A percentile compares a stretch with the other conserved stretches of the same genome.
Conservation (phyloP, 345 rosid genomes). For the Gossypium anomalum region DNA sequence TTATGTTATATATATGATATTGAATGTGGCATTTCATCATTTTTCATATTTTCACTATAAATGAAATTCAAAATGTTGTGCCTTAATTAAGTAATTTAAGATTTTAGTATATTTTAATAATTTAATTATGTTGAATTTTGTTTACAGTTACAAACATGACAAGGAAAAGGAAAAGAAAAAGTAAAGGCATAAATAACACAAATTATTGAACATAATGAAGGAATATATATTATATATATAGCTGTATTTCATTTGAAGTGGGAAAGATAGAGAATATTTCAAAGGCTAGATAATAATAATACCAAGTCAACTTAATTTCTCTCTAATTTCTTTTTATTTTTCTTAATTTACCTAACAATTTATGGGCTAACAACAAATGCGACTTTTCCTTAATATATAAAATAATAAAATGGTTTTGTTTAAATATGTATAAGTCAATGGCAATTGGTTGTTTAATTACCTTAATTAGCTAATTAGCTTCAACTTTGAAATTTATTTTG, state of each 20-base stretch:
- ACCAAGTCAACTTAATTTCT: background rate
- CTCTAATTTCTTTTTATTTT: background rate
- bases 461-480: too few relatives aligned
- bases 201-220: background rate
- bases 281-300: background rate
- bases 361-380: background rate
- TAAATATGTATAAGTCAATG: background rate
- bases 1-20: too few relatives aligned
- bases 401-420: background rate
- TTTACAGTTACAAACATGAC: too few relatives aligned
- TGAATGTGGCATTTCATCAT: too few relatives aligned
- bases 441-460: background rate
- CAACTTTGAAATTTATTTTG: background rate
- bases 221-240: background rate
- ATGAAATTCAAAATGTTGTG: too few relatives aligned
- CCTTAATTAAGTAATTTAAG: too few relatives aligned
- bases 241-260: background rate
- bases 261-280: background rate
- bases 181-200: too few relatives aligned
- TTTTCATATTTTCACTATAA: too few relatives aligned
- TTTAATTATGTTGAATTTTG: too few relatives aligned
- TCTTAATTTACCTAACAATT: background rate
- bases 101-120: too few relatives aligned
- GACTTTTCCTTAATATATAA: background rate
- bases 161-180: too few relatives aligned